Evolutionary conservation across 1,284 basidiomycete genomes (phyloP).

Genomic region (Ceratobasidium papillatum): DNA sequence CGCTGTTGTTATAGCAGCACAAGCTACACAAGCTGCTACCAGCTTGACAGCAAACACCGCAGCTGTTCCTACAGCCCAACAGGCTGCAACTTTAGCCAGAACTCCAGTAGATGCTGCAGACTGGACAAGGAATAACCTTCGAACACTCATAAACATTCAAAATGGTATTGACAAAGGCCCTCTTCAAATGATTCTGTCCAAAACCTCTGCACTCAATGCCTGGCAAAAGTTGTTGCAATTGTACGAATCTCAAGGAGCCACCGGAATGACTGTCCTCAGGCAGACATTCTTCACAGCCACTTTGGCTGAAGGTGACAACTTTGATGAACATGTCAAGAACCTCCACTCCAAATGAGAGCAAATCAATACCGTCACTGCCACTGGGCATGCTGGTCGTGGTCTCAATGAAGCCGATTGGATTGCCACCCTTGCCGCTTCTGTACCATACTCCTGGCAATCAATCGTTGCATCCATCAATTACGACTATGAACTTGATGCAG

Average conservation of each 20-base stretch:
- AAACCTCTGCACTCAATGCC: background rate
- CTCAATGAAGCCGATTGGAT: background rate
- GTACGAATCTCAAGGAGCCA: background rate
- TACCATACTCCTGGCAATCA: background rate
- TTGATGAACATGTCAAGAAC: background rate
- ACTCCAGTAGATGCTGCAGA: too few relatives aligned
- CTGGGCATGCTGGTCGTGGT: background rate
- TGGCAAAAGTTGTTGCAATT: background rate
- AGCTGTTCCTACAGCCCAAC: too few relatives aligned
- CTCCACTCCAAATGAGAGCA: background rate
- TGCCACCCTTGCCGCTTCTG: background rate
- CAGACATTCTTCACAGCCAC: background rate
- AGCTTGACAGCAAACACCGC: too few relatives aligned
- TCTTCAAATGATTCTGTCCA: background rate
- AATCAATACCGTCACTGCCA: background rate
- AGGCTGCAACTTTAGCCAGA: too few relatives aligned
- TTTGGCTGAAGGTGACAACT: background rate
- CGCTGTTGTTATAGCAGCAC: too few relatives aligned
- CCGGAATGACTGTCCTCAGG: background rate
- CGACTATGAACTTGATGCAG: background rate
- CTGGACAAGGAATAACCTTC: background rate
- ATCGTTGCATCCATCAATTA: background rate
- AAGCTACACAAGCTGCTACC: background rate
- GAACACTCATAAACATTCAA: background rate
- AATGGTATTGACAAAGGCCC: background rate